Base-by-base conservation (phyloP, 2,329 filamentous ascomycete species). In the Bipolaris sorokiniana region DNA sequence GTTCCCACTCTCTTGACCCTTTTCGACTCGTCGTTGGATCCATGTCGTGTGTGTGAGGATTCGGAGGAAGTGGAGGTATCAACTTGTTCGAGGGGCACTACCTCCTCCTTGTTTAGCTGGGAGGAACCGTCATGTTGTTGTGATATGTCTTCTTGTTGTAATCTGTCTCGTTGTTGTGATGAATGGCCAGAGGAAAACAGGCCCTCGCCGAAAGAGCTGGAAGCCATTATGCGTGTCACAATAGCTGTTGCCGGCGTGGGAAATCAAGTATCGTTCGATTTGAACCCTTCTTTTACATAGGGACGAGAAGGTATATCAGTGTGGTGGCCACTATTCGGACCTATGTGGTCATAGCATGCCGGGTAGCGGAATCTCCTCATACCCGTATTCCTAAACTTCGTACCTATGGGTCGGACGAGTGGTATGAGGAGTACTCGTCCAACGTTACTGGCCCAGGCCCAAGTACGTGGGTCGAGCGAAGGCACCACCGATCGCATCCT, bases 31-130 rank as follows among this genome's bases (percentile, higher is more conserved):
- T 61, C 49, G n/a, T 57, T 59, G 13, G 53, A 59, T 36, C 56
- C 66, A 48, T 61, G 47, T 37, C 38, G 50, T 18, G 66, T 68
- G 18, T 61, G 45, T n/a, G 66, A 68, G n/a, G 66, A 68, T 23
- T 54, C 48, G n/a, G 60, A 64, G 1, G 66, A 68, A 47, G 48
- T 60, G 3, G 45, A 51, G 20, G 65, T 62, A 11, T 45, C 44
- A 5, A 51, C 36, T 31, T 59, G 58, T 31, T 64, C 63, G 6
- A 64, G 33, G 2, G 54, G 48, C 7, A 51, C 50, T 4, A 57
- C 60, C 45, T 65, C 66, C n/a, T 60, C 58, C 33, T 52, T 34
- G 3, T 22, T 1, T 9, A 40, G 16, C 2, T 46, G 55, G 10
- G 54, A 45, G 41, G 54, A 54, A 20, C 47, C 40, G 3, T 40